Conservation (phyloP, 768 basidiomycete species). For the Pleurotus tuber-regium region DNA sequence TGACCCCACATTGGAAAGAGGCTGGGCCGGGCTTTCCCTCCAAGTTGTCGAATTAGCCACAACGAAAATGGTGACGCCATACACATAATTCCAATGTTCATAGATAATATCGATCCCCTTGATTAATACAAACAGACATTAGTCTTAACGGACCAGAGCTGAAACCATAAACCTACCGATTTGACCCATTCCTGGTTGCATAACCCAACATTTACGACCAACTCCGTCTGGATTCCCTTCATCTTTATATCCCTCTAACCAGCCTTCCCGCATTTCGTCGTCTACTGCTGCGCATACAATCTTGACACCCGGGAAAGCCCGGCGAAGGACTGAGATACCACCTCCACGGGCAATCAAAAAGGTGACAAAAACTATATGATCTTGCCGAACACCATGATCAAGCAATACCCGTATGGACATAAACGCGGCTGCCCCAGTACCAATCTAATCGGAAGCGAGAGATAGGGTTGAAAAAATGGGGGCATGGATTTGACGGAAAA, state of each 20-base stretch:
- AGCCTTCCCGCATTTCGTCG: slow-evolving; percentile 69
- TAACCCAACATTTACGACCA: slow-evolving; percentile 72
- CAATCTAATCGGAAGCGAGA: no score
- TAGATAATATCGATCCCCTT: slow-evolving; percentile 14
- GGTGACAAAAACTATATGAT: slow-evolving; percentile 85
- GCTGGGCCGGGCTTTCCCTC: no score
- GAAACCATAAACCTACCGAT: slow-evolving; percentile 54
- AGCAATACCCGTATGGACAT: slow-evolving; percentile 94
- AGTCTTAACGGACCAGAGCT: neutral
- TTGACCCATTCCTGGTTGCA: slow-evolving; percentile 88
- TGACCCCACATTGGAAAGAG: no score
- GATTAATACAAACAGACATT: neutral
- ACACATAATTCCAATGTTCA: no score
- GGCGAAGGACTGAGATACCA: slow-evolving; percentile 71
- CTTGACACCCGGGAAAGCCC: slow-evolving; percentile 82
- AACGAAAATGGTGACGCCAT: no score
- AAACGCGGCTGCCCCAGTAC: slow-evolving; percentile 88
- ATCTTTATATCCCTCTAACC: slow-evolving; percentile 57
- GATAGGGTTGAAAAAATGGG: no score
- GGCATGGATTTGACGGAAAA: neutral
- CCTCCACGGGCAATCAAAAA: slow-evolving; percentile 86
- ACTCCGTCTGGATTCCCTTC: slow-evolving; percentile 46
- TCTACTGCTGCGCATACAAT: slow-evolving; percentile 87
- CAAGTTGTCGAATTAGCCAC: no score
- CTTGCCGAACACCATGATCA: slow-evolving; percentile 86